phyloP scores from a whole-genome alignment of 2,329 filamentous ascomycete species.

The Phoma sp. region DNA sequence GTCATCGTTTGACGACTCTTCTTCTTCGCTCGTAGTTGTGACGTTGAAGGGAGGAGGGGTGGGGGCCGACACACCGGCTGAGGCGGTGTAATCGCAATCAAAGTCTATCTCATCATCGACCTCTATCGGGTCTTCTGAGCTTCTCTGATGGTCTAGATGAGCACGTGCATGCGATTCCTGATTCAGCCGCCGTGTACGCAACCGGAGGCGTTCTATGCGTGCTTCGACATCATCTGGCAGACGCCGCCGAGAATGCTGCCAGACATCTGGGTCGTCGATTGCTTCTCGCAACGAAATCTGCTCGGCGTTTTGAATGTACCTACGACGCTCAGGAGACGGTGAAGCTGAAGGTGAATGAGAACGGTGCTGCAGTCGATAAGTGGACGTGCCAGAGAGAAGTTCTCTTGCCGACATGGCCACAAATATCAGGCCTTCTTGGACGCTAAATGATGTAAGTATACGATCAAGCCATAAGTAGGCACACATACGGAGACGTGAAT shows the following conservation, averaged over 20 bases:
- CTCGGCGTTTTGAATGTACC: slow-evolving; percentile 32
- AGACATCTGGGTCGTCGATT: slow-evolving; percentile 44
- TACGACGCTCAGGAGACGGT: slow-evolving; percentile 34
- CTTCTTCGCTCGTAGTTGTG: slow-evolving; percentile 47
- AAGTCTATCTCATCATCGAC: slow-evolving; percentile 31
- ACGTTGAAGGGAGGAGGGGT: slow-evolving; percentile 52
- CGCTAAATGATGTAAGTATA: slow-evolving; percentile 60
- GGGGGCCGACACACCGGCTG: slow-evolving; percentile 43
- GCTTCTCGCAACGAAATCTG: slow-evolving; percentile 45
- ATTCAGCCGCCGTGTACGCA: slow-evolving; percentile 24
- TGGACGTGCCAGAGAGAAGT: slow-evolving; percentile 73
- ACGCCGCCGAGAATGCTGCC: slow-evolving; percentile 38
- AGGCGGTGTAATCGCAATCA: slow-evolving; percentile 42
- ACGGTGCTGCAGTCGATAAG: slow-evolving; percentile 73
- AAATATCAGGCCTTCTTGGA: slow-evolving; percentile 92
- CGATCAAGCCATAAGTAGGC: slow-evolving; percentile 10
- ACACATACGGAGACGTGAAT: slow-evolving; percentile 84
- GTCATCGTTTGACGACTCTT: slow-evolving; percentile 47
- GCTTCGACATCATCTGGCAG: slow-evolving; percentile 37
- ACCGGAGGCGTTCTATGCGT: slow-evolving; percentile 34
- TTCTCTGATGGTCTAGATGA: slow-evolving; percentile 7
- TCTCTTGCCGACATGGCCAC: slow-evolving; percentile 85
- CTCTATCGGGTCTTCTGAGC: slow-evolving; percentile 6
- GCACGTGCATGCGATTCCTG: slow-evolving; percentile 10
- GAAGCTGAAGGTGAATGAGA: slow-evolving; percentile 34